Evolutionary conservation across 2,329 filamentous ascomycete genomes (phyloP).

Genomic region (Dactylellina drechsleri): DNA sequence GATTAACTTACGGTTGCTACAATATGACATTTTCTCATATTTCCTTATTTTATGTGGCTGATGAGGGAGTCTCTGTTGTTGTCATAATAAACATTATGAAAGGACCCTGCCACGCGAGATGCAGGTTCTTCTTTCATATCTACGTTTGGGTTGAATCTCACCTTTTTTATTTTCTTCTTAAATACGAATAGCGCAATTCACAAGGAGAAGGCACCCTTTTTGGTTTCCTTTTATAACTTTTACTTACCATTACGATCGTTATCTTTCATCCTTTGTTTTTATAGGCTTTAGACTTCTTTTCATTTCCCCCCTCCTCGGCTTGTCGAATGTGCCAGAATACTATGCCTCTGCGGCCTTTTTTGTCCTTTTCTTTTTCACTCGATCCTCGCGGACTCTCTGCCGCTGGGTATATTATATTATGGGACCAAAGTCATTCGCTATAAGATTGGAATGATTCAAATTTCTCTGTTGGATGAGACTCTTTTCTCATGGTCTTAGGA

Average conservation of each 20-base stretch:
- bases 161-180: slow-evolving; percentile 1
- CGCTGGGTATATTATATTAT: slow-evolving; percentile 32
- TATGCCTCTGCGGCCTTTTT: slow-evolving; percentile 6
- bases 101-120: slow-evolving; percentile 45
- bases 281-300: slow-evolving; percentile 43
- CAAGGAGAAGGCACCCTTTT: slow-evolving; percentile 21
- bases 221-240: slow-evolving; percentile 1
- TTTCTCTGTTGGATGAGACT: no score
- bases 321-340: slow-evolving; percentile 29
- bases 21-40: slow-evolving; percentile 31
- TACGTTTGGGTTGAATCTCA: slow-evolving; percentile 18
- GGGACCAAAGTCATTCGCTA: slow-evolving; percentile 42
- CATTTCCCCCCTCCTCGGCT: slow-evolving; percentile 7
- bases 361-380: slow-evolving; percentile 6
- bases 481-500: no score
- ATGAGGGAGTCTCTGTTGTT: slow-evolving; percentile 48
- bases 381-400: neutral
- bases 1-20: slow-evolving; percentile 13
- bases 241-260: slow-evolving; percentile 46
- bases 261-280: slow-evolving; percentile 27
- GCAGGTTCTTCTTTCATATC: slow-evolving; percentile 8
- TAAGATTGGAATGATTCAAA: slow-evolving; percentile 13
- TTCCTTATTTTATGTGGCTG: slow-evolving; percentile 44
- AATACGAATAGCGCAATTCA: slow-evolving; percentile 38
- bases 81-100: slow-evolving; percentile 49